Conservation (phyloP, 2,329 filamentous ascomycete species). For the Chaetomiaceae sp. region DNA sequence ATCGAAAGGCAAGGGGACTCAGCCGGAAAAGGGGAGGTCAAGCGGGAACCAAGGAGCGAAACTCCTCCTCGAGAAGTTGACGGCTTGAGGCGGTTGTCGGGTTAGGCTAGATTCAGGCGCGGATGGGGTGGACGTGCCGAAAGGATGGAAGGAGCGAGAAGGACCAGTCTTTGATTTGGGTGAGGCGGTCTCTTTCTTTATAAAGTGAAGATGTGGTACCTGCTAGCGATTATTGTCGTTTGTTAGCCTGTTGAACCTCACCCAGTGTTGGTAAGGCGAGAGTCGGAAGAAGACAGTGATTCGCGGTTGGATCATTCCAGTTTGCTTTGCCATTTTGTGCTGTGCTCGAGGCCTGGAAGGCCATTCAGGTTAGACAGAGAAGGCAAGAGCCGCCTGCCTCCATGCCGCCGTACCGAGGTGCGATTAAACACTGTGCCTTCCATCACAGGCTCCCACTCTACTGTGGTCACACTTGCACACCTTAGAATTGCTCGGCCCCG, state of each 20-base stretch:
- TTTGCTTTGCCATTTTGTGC: not conserved
- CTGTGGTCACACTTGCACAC: too few relatives aligned
- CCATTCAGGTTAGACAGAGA: not conserved
- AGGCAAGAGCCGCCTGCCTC: not conserved
- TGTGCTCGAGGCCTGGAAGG: too few relatives aligned
- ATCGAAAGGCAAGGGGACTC: conserved; percentile 40
- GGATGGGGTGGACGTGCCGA: too few relatives aligned
- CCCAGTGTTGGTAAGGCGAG: not conserved
- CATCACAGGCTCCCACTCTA: too few relatives aligned
- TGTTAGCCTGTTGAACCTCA: not conserved
- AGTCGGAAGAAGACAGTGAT: not conserved
- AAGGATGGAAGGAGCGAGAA: too few relatives aligned
- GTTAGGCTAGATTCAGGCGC: too few relatives aligned
- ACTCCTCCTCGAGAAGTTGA: conserved; percentile 56
- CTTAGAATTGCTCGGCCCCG: too few relatives aligned
- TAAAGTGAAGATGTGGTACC: too few relatives aligned
- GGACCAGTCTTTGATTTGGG: too few relatives aligned
- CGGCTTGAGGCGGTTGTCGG: conserved; percentile 16
- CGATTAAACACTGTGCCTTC: not conserved
- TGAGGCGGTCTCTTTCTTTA: too few relatives aligned
- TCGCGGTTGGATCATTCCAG: not conserved
- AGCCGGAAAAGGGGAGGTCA: conserved; percentile 41
- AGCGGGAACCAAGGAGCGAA: conserved; percentile 60
- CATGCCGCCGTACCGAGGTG: not conserved
- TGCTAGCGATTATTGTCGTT: too few relatives aligned